These are phyloP conservation scores for Bruguiera sexangula DNA, from an alignment of 345 rosid genomes.

Conservation along the genomic window DNA sequence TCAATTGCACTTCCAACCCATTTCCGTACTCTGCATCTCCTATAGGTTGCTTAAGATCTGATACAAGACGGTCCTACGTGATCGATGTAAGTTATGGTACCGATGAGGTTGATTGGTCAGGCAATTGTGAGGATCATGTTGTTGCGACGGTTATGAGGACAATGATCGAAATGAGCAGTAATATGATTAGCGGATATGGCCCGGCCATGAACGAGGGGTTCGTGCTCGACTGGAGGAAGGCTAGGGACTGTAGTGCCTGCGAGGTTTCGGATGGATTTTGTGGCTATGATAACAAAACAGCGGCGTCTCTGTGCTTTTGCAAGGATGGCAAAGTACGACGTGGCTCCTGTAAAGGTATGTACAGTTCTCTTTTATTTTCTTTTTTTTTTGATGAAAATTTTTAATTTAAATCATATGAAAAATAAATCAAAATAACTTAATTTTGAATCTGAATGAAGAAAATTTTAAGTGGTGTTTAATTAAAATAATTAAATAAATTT, in stretches of 20 bases:
- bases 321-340: not conserved
- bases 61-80: constrained; percentile 9
- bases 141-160: constrained; percentile 17
- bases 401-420: no score
- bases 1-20: constrained; percentile 22
- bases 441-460: no score
- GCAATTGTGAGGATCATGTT: constrained; percentile 12
- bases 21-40: not conserved
- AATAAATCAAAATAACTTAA: no score
- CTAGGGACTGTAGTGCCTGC: constrained; percentile 11
- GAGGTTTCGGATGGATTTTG: constrained; percentile 26
- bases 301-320: constrained; percentile 14
- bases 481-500: no score
- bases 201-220: constrained; percentile 18
- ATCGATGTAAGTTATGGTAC: not conserved
- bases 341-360: not conserved
- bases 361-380: no score
- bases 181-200: not conserved
- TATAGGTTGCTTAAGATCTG: constrained; percentile 5
- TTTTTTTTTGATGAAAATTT: no score
- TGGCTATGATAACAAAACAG: not conserved
- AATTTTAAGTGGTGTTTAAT: no score
- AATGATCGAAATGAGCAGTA: not conserved
- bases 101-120: constrained; percentile 1
- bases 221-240: constrained; percentile 19